Percentiles rank a stretch among this genome's conserved stretches.
phyloP scores from a whole-genome alignment of 2,329 filamentous ascomycete species.

The Lecanicillium sp. region DNA sequence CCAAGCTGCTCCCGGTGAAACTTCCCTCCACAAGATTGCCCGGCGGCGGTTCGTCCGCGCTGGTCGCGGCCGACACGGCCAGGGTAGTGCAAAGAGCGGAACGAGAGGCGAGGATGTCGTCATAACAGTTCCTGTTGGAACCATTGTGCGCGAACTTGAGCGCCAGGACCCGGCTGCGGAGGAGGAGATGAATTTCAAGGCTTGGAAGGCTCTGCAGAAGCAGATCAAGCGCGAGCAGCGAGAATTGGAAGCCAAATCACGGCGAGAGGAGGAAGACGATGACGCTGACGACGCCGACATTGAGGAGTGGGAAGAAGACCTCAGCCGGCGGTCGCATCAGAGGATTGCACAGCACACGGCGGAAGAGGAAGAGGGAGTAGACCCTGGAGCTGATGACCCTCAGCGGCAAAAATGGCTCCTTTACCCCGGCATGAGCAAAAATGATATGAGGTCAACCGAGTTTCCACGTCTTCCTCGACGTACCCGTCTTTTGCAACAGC shows the following conservation, averaged over 20 bases:
- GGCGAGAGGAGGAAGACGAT: constrained; percentile 22
- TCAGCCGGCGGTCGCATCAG: constrained; percentile 1
- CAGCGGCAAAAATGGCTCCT: constrained; percentile 72
- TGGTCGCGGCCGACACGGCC: constrained; percentile 67
- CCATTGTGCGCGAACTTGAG: constrained; percentile 75
- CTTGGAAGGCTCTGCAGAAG: constrained; percentile 24
- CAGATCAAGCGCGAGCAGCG: constrained; percentile 21
- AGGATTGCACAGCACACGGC: constrained; percentile 1
- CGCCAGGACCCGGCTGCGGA: constrained; percentile 69
- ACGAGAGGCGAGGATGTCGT: constrained; percentile 79
- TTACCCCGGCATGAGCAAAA: constrained; percentile 68
- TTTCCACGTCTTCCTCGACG: constrained; percentile 45
- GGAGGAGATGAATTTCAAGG: constrained; percentile 36
- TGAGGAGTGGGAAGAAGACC: constrained; percentile 25
- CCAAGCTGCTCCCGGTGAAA: constrained; percentile 84
- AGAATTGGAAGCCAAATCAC: constrained; percentile 13
- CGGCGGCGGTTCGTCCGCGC: constrained; percentile 67
- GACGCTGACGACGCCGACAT: constrained; percentile 17
- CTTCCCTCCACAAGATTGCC: constrained; percentile 84
- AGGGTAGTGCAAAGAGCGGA: constrained; percentile 65
- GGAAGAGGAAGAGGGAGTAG: constrained; percentile 23
- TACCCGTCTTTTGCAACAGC: constrained; percentile 55
- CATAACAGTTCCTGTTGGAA: constrained; percentile 87
- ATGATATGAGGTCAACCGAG: constrained; percentile 50
- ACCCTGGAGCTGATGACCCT: constrained; percentile 34